Evolutionary conservation across 177 flowering plant species (phyloP), one percentile per base, ranked within the genome.

Genomic region (Vitis hybrid): DNA sequence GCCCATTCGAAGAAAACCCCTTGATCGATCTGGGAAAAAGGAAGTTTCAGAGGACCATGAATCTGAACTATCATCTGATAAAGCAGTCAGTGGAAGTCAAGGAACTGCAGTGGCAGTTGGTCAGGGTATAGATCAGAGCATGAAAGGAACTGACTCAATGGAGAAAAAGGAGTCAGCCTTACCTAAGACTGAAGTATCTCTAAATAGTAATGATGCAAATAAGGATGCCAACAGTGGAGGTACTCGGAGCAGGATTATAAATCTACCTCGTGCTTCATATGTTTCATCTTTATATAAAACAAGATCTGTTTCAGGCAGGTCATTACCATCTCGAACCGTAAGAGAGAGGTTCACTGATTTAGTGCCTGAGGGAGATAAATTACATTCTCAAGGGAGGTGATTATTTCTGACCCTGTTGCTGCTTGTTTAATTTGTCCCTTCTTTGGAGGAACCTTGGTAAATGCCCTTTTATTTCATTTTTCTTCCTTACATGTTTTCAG

Each of bases 361-460:
- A 35, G 66, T 76, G 46, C 65, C 66, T 55, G 82, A 78, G 65
- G 83, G 74, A 30, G 85, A 83, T 64, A 82, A 77, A 54, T 68
- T 82, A n/a, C 85, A 74, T 77, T 75, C 76, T 13, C 78, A 82
- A 49, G 87, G 86, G 70, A 84, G 92, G 94, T 90, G 85, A 80
- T 69, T 67, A 20, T 65, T 61, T 41, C 32, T 18, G 54, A 1
- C 9, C 41, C 1, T 20, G 21, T 12, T 50, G 14, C 14, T 77
- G 17, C 11, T 70, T 56, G n/a, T 72, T 27, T 51, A 30, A 7
- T 52, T 21, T 70, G 13, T 27, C 32, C 18, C 13, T 61, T 32
- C 56, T 62, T 64, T 41, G 52, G 56, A 14, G 20, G 9, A 7
- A 41, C 15, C 13, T 68, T 17, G 20, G 46, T 67, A 17, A 11